Conservation (phyloP, 169 alveolate species). For the Plasmodium relictum region DNA sequence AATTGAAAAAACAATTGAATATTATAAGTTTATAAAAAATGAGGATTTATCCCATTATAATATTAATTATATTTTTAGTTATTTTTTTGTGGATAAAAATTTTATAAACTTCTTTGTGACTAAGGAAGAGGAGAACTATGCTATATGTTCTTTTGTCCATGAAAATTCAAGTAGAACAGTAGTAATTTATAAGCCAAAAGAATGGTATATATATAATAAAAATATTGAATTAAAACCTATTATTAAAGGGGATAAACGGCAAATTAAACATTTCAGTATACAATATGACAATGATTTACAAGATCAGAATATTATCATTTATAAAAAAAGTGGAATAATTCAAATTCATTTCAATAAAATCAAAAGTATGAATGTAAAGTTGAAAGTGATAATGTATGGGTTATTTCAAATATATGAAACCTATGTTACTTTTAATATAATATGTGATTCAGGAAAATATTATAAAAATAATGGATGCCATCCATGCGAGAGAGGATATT, state of each 20-base stretch:
- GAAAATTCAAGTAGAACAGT: constrained; percentile 20
- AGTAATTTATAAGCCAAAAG: constrained; percentile 13
- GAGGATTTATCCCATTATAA: constrained; percentile 43
- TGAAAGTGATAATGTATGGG: constrained; percentile 71
- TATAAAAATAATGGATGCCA: constrained; percentile 78
- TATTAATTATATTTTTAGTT: constrained; percentile 86
- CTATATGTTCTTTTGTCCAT: constrained; percentile 44
- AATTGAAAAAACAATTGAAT: constrained; percentile 19
- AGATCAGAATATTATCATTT: constrained; percentile 21
- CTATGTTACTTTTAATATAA: constrained; percentile 33
- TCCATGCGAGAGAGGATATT: constrained; percentile 85
- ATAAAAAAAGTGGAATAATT: constrained; percentile 64
- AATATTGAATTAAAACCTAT: constrained; percentile 23
- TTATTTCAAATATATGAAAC: constrained; percentile 51
- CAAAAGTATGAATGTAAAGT: not conserved
- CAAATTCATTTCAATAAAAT: constrained; percentile 23
- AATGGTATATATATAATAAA: constrained; percentile 18
- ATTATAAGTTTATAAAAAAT: constrained; percentile 24
- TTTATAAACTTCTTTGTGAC: constrained; percentile 38
- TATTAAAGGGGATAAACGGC: constrained; percentile 61
- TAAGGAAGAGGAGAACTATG: constrained; percentile 6
- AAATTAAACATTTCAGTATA: constrained; percentile 35
- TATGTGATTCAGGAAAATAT: constrained; percentile 79
- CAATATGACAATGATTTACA: constrained; percentile 35
- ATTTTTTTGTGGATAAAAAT: constrained; percentile 17